phyloP scores from a whole-genome alignment of 108 stramenopile species.

The Cyclotella sp. region DNA sequence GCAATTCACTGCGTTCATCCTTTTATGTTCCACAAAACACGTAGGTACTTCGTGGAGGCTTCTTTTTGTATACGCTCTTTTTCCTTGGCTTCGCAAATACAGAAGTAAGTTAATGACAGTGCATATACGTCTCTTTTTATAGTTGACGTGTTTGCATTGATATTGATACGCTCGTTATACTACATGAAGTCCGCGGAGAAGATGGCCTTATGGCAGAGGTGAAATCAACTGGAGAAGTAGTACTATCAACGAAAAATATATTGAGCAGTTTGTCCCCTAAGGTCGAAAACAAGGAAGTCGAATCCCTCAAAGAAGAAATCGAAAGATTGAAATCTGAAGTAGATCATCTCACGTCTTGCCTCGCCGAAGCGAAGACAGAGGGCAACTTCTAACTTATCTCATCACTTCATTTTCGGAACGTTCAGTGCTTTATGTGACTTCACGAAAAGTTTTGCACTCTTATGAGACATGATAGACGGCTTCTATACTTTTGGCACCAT shows the following conservation, averaged over 20 bases:
- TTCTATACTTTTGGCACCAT: no score
- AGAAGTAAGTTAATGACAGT: conserved; percentile 13
- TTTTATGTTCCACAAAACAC: neutral
- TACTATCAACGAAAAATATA: neutral
- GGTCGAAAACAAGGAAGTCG: neutral
- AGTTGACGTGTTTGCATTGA: neutral
- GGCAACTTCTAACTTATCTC: neutral
- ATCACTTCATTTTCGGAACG: no score
- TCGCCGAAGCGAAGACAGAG: conserved; percentile 2
- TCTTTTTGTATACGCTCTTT: conserved; percentile 30
- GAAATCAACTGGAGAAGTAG: neutral
- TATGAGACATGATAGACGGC: no score
- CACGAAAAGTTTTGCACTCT: no score
- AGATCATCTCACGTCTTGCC: neutral
- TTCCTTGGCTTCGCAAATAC: conserved; percentile 21
- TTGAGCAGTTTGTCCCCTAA: neutral
- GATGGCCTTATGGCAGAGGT: neutral
- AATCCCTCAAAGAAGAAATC: neutral
- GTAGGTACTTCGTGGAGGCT: conserved; percentile 24
- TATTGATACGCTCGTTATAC: neutral
- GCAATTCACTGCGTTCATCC: neutral
- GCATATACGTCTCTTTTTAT: neutral
- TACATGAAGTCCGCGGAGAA: conserved; percentile 7
- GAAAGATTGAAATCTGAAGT: conserved; percentile 4
- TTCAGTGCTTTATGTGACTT: no score